Evolutionary conservation across 306 rosid genomes (phyloP).

Genomic region (Herpetospermum pedunculosum): DNA sequence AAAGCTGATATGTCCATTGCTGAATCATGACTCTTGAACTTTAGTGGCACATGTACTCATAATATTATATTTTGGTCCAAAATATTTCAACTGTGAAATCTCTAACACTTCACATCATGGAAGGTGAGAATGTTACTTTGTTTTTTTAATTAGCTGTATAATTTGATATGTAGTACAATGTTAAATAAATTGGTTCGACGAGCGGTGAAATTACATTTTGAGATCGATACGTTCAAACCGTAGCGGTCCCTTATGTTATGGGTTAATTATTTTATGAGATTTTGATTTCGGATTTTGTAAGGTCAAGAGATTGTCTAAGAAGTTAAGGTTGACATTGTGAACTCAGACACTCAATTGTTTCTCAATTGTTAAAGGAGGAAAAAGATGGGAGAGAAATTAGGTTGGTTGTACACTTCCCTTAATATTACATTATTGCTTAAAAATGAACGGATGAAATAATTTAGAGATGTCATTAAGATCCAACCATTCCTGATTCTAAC

Average conservation of each 20-base stretch:
- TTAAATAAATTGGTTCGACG: no score
- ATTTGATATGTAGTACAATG: not conserved
- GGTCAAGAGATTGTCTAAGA: not conserved
- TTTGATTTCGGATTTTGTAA: not conserved
- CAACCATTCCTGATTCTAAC: not conserved
- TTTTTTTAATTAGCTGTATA: not conserved
- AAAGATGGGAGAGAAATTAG: not conserved
- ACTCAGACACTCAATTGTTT: not conserved
- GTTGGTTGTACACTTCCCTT: not conserved
- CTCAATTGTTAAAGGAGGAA: no score
- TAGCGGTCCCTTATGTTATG: not conserved
- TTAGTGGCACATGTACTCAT: slow-evolving; percentile 5
- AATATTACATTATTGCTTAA: not conserved
- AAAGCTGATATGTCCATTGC: slow-evolving; percentile 6
- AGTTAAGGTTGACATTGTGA: no score
- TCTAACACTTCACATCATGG: not conserved
- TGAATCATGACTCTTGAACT: slow-evolving; percentile 14
- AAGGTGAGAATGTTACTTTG: not conserved
- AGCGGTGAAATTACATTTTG: not conserved
- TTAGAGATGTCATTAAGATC: not conserved
- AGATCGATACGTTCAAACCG: not conserved
- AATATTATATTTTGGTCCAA: not conserved
- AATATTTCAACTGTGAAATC: not conserved
- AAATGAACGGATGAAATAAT: no score
- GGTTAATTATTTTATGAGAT: no score